Evolutionary conservation across 768 basidiomycete species (phyloP).

Genomic region (Dictyophora rubrovolvata): DNA sequence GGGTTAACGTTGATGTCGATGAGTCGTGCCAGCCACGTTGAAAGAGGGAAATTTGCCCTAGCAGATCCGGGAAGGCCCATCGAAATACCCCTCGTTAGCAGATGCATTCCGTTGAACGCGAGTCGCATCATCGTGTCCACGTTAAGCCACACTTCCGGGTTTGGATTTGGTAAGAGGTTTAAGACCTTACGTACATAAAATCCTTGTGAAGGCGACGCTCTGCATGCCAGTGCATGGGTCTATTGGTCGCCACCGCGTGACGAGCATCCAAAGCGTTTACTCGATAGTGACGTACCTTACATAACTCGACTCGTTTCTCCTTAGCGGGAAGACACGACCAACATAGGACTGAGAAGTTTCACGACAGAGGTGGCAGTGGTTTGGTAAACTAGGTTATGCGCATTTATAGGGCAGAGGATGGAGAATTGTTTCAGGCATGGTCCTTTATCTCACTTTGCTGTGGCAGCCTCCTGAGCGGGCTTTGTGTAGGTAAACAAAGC

Average conservation of each 20-base stretch:
- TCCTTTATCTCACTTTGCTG: background rate
- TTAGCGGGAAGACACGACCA: background rate
- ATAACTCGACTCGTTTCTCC: background rate
- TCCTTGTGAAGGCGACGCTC: background rate
- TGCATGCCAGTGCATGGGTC: too few relatives aligned
- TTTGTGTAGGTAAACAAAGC: slow-evolving; percentile 42
- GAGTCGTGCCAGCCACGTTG: too few relatives aligned
- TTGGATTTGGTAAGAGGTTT: background rate
- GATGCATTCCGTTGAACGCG: too few relatives aligned
- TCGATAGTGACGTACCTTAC: background rate
- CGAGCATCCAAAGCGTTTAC: background rate
- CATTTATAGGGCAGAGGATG: slow-evolving; percentile 33
- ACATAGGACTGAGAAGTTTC: background rate
- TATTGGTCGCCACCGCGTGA: background rate
- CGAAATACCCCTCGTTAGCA: too few relatives aligned
- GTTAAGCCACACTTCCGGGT: too few relatives aligned
- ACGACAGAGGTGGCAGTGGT: background rate
- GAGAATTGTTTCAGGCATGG: slow-evolving; percentile 26
- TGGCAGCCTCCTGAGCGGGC: background rate
- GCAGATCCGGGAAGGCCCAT: too few relatives aligned
- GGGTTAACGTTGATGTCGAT: too few relatives aligned
- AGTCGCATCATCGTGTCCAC: too few relatives aligned
- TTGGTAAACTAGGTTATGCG: slow-evolving; percentile 16
- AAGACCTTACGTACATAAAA: background rate
- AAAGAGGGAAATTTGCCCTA: too few relatives aligned